Evolutionary conservation across 441 rosid genomes (phyloP).

Genomic region (Populus tomentosa): DNA sequence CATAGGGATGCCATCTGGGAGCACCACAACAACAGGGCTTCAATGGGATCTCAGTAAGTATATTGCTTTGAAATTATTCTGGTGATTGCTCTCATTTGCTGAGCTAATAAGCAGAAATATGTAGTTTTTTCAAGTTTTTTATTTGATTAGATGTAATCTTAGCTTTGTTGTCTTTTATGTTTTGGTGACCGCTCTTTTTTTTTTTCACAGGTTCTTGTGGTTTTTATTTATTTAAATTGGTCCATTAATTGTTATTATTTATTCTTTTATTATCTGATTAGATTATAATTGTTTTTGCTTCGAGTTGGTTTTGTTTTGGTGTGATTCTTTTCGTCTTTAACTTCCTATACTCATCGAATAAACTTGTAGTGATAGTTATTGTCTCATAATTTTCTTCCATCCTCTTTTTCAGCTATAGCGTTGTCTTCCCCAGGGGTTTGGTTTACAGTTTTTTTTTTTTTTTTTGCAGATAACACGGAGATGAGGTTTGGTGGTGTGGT

Average conservation of each 20-base stretch:
- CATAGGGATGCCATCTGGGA: constrained; percentile 59
- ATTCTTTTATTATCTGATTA: too few species aligned
- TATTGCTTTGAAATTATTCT: background rate
- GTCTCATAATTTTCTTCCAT: background rate
- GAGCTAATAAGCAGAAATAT: background rate
- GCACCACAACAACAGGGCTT: constrained; percentile 82
- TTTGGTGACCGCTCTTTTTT: too few species aligned
- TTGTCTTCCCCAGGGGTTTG: background rate
- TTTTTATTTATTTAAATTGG: too few species aligned
- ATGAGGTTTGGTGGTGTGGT: constrained; percentile 80
- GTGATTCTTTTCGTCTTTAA: background rate
- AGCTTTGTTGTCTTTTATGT: too few species aligned
- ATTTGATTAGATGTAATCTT: too few species aligned
- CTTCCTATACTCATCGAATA: background rate
- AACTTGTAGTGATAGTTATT: background rate
- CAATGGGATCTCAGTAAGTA: constrained; percentile 90
- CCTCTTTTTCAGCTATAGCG: background rate
- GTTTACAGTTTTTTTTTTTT: background rate
- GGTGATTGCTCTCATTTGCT: background rate
- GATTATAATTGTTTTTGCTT: too few species aligned
- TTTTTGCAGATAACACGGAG: constrained; percentile 50
- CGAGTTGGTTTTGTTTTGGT: background rate
- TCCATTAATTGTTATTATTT: too few species aligned
- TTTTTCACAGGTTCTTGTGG: too few species aligned
- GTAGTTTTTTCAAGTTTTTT: background rate